phyloP scores from a whole-genome alignment of 2,329 filamentous ascomycete species.

The Macrophomina pseudophaseolina region DNA sequence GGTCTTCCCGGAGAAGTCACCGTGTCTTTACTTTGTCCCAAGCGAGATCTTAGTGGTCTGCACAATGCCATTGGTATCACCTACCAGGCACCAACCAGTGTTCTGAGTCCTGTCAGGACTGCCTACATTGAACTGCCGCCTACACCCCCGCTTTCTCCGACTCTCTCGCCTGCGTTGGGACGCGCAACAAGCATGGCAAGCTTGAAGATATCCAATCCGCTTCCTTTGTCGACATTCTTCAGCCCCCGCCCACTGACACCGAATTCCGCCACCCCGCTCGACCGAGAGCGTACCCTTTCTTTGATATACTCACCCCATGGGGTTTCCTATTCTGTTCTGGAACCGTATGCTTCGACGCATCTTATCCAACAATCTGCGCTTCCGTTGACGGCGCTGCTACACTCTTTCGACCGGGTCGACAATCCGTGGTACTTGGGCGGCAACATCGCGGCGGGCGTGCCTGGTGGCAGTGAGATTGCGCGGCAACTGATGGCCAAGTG shows the following conservation, averaged over 20 bases:
- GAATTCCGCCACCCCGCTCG: constrained; percentile 20
- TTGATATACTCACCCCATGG: constrained; percentile 71
- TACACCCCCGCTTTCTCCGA: constrained; percentile 26
- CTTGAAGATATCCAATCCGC: constrained; percentile 7
- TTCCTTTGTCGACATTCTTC: constrained; percentile 3
- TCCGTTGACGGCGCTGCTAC: constrained; percentile 67
- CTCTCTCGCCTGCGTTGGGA: background rate
- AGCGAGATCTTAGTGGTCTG: constrained; percentile 63
- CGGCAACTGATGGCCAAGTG: constrained; percentile 57
- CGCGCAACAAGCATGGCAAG: constrained; percentile 37
- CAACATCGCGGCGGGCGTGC: constrained; percentile 61
- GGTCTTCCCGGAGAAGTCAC: constrained; percentile 71
- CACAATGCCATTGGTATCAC: constrained; percentile 75
- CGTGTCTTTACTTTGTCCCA: constrained; percentile 68
- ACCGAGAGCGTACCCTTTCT: constrained; percentile 57
- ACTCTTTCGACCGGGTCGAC: constrained; percentile 65
- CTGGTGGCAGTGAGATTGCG: constrained; percentile 63
- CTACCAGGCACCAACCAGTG: constrained; percentile 63
- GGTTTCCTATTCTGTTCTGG: constrained; percentile 59
- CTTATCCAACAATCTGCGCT: constrained; percentile 62
- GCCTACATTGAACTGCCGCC: constrained; percentile 25
- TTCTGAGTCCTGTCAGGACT: constrained; percentile 36
- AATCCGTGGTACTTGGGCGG: constrained; percentile 68
- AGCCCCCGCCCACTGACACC: constrained; percentile 30
- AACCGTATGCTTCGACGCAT: constrained; percentile 62